A percentile compares a stretch with the other conserved stretches of the same genome.
Evolutionary conservation across 2,329 filamentous ascomycete genomes (phyloP).

Genomic region (Lachnellula subtilissima): DNA sequence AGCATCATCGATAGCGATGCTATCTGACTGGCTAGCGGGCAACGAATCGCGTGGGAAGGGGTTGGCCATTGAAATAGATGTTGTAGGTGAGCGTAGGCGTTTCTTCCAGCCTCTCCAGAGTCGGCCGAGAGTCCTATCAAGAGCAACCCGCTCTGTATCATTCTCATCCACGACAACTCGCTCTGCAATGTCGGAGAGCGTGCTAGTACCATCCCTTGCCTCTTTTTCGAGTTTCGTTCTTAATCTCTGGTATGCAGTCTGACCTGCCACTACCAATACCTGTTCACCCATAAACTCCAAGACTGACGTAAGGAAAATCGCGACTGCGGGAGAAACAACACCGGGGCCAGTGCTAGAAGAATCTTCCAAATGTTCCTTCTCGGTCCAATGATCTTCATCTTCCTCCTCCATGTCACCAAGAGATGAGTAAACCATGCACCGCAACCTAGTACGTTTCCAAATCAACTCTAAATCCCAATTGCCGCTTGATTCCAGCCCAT

Average conservation of each 20-base stretch:
- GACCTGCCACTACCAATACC: slow-evolving; percentile 78
- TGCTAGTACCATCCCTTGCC: slow-evolving; percentile 45
- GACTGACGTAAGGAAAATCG: slow-evolving; percentile 93
- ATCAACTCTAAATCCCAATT: slow-evolving; percentile 88
- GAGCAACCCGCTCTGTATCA: slow-evolving; percentile 88
- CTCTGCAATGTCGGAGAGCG: slow-evolving; percentile 49
- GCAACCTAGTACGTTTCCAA: slow-evolving; percentile 87
- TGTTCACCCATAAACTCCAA: slow-evolving; percentile 93
- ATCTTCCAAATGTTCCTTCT: slow-evolving; percentile 67
- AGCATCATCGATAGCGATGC: slow-evolving; percentile 36
- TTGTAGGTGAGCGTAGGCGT: slow-evolving; percentile 57
- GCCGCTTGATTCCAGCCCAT: slow-evolving; percentile 43
- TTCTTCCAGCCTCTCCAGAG: slow-evolving; percentile 97
- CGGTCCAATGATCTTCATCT: slow-evolving; percentile 85
- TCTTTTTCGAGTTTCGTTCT: slow-evolving; percentile 55
- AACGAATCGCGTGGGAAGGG: slow-evolving; percentile 42
- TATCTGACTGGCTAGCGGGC: slow-evolving; percentile 37
- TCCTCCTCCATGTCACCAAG: slow-evolving; percentile 97
- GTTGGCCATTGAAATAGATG: slow-evolving; percentile 41
- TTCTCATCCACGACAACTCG: slow-evolving; percentile 79
- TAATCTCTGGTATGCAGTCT: slow-evolving; percentile 71
- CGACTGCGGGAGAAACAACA: slow-evolving; percentile 80
- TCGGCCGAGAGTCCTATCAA: slow-evolving; percentile 82
- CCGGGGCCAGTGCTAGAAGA: slow-evolving; percentile 51
- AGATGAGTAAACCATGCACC: slow-evolving; percentile 98